phyloP scores from a whole-genome alignment of 2,329 filamentous ascomycete species.

The Macrophomina pseudophaseolina region DNA sequence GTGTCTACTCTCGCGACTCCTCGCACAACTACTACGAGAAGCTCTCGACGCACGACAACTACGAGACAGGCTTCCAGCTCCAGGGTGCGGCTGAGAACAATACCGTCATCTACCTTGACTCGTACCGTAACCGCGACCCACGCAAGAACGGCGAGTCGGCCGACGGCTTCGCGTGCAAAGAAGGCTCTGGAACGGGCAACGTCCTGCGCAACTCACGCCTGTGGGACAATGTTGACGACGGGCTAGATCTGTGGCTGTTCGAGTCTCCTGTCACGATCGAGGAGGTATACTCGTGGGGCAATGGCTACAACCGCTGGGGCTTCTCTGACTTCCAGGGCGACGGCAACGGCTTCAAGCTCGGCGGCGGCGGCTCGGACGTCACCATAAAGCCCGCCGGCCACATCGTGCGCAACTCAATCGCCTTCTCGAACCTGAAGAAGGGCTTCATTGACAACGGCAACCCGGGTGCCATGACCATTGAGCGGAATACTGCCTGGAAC shows the following conservation, averaged over 20 bases:
- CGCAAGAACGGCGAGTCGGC: conserved; percentile 59
- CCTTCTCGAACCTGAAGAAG: conserved; percentile 51
- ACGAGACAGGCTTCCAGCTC: conserved; percentile 47
- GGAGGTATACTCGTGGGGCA: conserved; percentile 54
- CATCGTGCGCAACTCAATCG: conserved; percentile 52
- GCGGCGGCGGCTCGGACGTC: conserved; percentile 39
- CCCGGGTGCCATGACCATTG: conserved; percentile 47
- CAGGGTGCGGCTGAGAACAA: conserved; percentile 39
- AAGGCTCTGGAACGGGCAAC: conserved; percentile 54
- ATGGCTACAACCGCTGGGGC: conserved; percentile 53
- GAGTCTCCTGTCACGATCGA: conserved; percentile 51
- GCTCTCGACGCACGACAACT: conserved; percentile 47
- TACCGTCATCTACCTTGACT: conserved; percentile 35
- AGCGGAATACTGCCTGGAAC: conserved; percentile 54
- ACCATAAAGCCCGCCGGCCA: conserved; percentile 48
- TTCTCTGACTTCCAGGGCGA: conserved; percentile 53
- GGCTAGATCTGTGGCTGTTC: conserved; percentile 53
- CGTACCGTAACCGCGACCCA: conserved; percentile 41
- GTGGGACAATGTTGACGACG: conserved; percentile 60
- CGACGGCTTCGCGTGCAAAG: conserved; percentile 57
- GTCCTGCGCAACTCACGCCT: conserved; percentile 52
- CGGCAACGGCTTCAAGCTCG: conserved; percentile 57
- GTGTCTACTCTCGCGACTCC: conserved; percentile 43
- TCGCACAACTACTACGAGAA: conserved; percentile 46
- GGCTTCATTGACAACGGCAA: conserved; percentile 56